A percentile compares a stretch with the other conserved stretches of the same genome.
Evolutionary conservation across 2,329 filamentous ascomycete genomes (phyloP).

Genomic region (Lachnellula hyalina): DNA sequence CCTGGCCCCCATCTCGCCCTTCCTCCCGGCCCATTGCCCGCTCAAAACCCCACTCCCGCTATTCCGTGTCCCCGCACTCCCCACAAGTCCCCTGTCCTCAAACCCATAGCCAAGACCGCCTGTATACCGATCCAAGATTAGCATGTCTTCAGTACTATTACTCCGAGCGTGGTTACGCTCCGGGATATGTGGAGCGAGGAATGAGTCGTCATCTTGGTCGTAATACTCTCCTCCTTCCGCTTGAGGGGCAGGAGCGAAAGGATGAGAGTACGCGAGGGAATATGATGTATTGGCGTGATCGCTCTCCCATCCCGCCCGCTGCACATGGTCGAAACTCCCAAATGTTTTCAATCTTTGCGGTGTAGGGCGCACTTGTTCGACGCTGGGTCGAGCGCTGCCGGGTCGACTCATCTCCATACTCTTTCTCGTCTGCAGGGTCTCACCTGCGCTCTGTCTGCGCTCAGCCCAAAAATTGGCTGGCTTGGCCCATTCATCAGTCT

Average conservation of each 20-base stretch:
- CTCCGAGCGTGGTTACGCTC: background rate
- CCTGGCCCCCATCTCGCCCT: slow-evolving; percentile 9
- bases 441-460: slow-evolving; percentile 12
- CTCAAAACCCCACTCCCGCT: slow-evolving; percentile 1
- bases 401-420: slow-evolving; percentile 12
- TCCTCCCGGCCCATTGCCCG: slow-evolving; percentile 2
- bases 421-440: slow-evolving; percentile 6
- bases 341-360: background rate
- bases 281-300: background rate
- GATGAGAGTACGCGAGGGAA: background rate
- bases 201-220: background rate
- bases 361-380: background rate
- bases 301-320: background rate
- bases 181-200: slow-evolving; percentile 1
- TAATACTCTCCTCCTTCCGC: slow-evolving; percentile 2
- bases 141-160: slow-evolving; percentile 20
- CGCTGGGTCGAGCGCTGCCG: background rate
- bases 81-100: slow-evolving; percentile 16
- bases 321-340: background rate
- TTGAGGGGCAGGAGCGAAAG: background rate
- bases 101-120: slow-evolving; percentile 21
- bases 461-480: slow-evolving; percentile 11
- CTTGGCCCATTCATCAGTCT: slow-evolving; percentile 10
- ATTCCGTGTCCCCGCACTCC: slow-evolving; percentile 16
- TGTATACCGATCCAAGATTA: slow-evolving; percentile 22